Percentiles rank a stretch among this genome's conserved stretches.
These are phyloP conservation scores for Dicorynia guianensis DNA, from an alignment of 306 rosid genomes.

Conservation along the genomic window DNA sequence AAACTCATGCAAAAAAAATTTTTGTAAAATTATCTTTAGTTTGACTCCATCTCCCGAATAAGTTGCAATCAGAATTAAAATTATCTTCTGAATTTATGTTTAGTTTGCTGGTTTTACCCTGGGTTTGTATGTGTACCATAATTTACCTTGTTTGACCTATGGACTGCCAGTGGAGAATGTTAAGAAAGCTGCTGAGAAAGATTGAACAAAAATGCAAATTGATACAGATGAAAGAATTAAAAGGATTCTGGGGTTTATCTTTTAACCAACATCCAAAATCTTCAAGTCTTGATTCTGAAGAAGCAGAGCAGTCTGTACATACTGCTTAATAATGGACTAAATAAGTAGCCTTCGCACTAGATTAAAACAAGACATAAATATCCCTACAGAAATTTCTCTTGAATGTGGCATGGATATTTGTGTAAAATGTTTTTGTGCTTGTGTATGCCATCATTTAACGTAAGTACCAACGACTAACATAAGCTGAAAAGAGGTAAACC, in stretches of 20 bases:
- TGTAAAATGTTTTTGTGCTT: not conserved
- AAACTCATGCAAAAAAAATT: not conserved
- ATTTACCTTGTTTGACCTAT: not conserved
- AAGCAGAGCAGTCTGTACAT: not conserved
- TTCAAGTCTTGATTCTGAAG: not conserved
- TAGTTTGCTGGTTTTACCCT: not conserved
- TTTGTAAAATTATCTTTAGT: not conserved
- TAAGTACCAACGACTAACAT: not conserved
- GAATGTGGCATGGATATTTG: not conserved
- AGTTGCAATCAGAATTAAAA: not conserved
- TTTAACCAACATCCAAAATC: not conserved
- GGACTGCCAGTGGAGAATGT: no score
- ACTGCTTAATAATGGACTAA: not conserved
- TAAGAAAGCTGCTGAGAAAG: not conserved
- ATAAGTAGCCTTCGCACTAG: not conserved
- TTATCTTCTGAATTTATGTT: not conserved
- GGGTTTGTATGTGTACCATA: not conserved
- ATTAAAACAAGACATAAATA: not conserved
- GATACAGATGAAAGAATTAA: not conserved
- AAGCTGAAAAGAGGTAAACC: not conserved
- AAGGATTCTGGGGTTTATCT: not conserved
- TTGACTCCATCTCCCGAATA: not conserved
- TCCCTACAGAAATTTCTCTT: not conserved
- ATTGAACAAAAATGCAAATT: not conserved
- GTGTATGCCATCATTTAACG: not conserved